These are phyloP conservation scores for Aureobasidium sp. DNA, from an alignment of 2,329 filamentous ascomycete genomes.

Conservation along the genomic window DNA sequence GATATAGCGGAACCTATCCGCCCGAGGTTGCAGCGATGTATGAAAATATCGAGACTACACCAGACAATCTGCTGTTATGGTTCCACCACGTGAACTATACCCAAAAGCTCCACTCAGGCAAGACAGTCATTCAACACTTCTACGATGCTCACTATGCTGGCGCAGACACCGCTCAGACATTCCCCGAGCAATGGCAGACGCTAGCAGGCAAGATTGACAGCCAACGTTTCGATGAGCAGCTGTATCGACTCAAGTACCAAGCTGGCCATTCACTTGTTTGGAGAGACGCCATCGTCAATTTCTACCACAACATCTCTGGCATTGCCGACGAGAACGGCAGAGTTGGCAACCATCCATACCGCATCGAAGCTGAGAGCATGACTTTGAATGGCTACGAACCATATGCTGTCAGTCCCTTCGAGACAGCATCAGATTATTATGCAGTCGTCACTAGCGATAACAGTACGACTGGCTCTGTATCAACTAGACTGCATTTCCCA, in stretches of 20 bases:
- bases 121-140: conserved; percentile 62
- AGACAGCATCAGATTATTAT: conserved; percentile 50
- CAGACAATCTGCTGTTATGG: conserved; percentile 63
- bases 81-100: conserved; percentile 69
- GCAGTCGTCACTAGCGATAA: conserved; percentile 52
- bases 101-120: conserved; percentile 52
- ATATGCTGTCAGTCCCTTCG: conserved; percentile 50
- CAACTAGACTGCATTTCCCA: conserved; percentile 39
- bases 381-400: conserved; percentile 49
- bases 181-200: conserved; percentile 48
- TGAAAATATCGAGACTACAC: conserved; percentile 56
- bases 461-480: conserved; percentile 34
- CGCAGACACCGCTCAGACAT: conserved; percentile 53
- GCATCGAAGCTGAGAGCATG: conserved; percentile 66
- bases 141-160: conserved; percentile 57
- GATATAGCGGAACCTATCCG: conserved; percentile 60
- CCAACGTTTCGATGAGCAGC: conserved; percentile 52
- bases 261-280: conserved; percentile 64
- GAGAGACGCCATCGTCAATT: conserved; percentile 60
- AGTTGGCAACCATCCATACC: conserved; percentile 55
- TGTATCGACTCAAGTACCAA: conserved; percentile 56
- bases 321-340: conserved; percentile 52
- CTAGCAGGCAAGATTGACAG: conserved; percentile 52
- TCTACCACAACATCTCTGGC: conserved; percentile 54
- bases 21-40: conserved; percentile 50